Conservation (phyloP, 2,329 filamentous ascomycete genomes). For the Trichoderma sp. region DNA sequence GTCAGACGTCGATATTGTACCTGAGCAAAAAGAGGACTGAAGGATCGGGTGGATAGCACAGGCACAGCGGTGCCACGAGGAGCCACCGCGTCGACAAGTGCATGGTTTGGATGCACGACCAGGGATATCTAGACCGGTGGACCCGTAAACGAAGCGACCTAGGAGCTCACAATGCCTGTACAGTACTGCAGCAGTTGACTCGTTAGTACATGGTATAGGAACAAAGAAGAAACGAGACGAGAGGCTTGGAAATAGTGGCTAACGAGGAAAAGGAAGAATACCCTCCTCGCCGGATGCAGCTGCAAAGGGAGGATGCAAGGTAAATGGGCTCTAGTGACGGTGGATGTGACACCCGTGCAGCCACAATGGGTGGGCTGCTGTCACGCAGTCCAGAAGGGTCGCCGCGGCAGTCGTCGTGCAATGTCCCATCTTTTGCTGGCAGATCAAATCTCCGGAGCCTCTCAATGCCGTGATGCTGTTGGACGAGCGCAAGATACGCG, state of each 20-base stretch:
- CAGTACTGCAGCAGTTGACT: not conserved
- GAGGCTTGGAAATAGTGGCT: not conserved
- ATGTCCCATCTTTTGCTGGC: not conserved
- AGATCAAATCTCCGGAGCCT: not conserved
- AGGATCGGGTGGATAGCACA: not conserved
- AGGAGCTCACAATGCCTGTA: not conserved
- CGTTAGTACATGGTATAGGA: constrained; percentile 16
- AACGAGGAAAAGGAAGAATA: not conserved
- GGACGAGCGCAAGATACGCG: not conserved
- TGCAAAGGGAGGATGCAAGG: not conserved
- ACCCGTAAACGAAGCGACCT: not conserved
- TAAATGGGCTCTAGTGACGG: not conserved
- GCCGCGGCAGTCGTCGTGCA: constrained; percentile 10
- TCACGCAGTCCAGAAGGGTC: constrained; percentile 22
- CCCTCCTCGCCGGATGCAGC: not conserved
- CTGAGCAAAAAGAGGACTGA: not conserved
- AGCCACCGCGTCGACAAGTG: not conserved
- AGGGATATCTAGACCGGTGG: constrained; percentile 1
- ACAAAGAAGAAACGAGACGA: not conserved
- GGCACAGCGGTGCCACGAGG: constrained; percentile 18
- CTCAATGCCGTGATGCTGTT: not conserved
- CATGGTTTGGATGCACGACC: constrained; percentile 16
- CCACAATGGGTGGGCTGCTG: constrained; percentile 14
- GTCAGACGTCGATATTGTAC: not conserved
- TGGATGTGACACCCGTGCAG: not conserved